A percentile compares a stretch with the other conserved stretches of the same genome.
Evolutionary conservation across 129 eudicot genomes (phyloP).

Genomic region (Saussurea involucrata): DNA sequence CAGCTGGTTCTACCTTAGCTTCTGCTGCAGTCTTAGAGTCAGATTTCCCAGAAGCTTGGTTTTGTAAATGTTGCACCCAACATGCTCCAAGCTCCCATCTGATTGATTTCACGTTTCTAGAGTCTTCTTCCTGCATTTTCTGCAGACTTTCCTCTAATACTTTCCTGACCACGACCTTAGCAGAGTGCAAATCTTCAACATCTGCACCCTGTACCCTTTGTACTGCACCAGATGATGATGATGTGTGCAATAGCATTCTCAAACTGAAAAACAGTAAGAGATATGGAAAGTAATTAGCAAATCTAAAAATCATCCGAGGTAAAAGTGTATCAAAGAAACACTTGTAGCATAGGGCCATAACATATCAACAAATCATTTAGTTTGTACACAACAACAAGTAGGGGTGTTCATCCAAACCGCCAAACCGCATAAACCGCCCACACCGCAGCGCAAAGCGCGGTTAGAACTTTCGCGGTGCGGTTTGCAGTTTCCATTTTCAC

Average conservation of each 20-base stretch:
- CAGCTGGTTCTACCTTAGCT: constrained; percentile 78
- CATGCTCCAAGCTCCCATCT: constrained; percentile 99
- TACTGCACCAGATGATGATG: constrained; percentile 42
- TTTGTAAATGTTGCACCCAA: constrained; percentile 98
- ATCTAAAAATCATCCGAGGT: background rate
- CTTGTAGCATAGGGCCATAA: background rate
- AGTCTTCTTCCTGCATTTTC: constrained; percentile 55
- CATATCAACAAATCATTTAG: background rate
- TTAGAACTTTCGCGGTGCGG: too few species aligned
- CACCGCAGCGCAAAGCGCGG: too few species aligned
- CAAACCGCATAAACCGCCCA: too few species aligned
- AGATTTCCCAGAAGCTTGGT: constrained; percentile 64
- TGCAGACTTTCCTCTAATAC: constrained; percentile 66
- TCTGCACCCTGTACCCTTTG: constrained; percentile 48
- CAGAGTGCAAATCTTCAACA: constrained; percentile 45
- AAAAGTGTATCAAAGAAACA: background rate
- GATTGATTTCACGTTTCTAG: constrained; percentile 48
- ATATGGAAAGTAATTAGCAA: background rate
- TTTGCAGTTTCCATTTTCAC: too few species aligned
- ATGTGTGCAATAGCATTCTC: constrained; percentile 81
- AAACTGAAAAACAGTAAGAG: constrained; percentile 37
- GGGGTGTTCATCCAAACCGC: too few species aligned
- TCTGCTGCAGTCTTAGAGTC: constrained; percentile 71
- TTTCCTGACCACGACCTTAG: constrained; percentile 61
- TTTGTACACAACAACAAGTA: background rate